phyloP scores from a whole-genome alignment of 495 filamentous ascomycete genomes.

The Penicillium psychrofluorescens region DNA sequence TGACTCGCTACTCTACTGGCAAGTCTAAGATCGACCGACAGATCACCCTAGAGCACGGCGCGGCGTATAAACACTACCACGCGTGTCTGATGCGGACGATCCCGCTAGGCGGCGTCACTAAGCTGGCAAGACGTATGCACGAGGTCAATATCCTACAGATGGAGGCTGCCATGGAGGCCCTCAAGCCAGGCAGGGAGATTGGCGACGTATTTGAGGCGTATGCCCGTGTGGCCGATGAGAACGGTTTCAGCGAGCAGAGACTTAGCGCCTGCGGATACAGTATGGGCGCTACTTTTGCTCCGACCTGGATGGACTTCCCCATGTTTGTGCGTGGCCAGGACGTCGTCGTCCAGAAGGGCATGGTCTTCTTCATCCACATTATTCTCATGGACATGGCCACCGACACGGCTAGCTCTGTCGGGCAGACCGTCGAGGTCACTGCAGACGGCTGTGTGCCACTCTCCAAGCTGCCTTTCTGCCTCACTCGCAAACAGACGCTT shows the following conservation, averaged over 20 bases:
- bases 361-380: conserved; percentile 22
- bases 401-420: conserved; percentile 18
- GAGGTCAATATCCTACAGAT: conserved; percentile 18
- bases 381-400: conserved; percentile 21
- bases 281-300: conserved; percentile 14
- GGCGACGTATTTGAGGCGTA: conserved; percentile 20
- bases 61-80: conserved; percentile 18
- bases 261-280: conserved; percentile 17
- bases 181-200: conserved; percentile 13
- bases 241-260: conserved; percentile 19
- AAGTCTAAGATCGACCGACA: conserved; percentile 15
- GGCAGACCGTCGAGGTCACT: conserved; percentile 17
- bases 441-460: conserved; percentile 13
- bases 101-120: conserved; percentile 14
- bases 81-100: conserved; percentile 18
- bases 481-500: conserved; percentile 16
- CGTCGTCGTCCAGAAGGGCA: conserved; percentile 10
- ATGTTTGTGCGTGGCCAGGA: conserved; percentile 18
- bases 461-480: conserved; percentile 16
- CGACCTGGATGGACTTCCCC: conserved; percentile 20
- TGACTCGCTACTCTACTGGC: conserved; percentile 17
- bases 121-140: conserved; percentile 14
- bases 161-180: conserved; percentile 13
- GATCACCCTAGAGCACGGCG: conserved; percentile 17
- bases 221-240: conserved; percentile 15